phyloP scores from a whole-genome alignment of 129 eudicot species.

The Flaveria brownii region DNA sequence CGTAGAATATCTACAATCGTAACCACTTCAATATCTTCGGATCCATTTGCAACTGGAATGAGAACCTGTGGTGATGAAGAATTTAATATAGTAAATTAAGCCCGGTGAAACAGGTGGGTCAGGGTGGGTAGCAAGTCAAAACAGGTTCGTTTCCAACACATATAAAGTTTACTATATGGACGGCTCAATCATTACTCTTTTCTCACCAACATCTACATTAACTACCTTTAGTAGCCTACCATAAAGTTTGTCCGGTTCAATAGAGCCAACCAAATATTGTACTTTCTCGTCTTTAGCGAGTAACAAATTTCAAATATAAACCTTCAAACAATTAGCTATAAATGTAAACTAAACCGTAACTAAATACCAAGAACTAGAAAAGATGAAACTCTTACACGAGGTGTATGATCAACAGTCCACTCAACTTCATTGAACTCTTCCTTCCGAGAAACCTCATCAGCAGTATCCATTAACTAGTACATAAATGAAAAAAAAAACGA shows the following conservation, averaged over 20 bases:
- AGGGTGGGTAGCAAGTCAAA: not conserved
- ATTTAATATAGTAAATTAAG: not conserved
- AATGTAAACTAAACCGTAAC: too few species aligned
- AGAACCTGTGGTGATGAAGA: slow-evolving; percentile 55
- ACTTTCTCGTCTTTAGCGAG: not conserved
- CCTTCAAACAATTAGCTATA: not conserved
- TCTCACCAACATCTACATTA: slow-evolving; percentile 1
- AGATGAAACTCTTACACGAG: slow-evolving; percentile 55
- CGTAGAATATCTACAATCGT: slow-evolving; percentile 70
- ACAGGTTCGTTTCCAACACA: not conserved
- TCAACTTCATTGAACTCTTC: slow-evolving; percentile 75
- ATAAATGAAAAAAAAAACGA: slow-evolving; percentile 15
- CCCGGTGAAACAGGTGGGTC: not conserved
- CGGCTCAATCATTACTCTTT: not conserved
- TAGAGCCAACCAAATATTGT: not conserved
- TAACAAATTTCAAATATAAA: not conserved
- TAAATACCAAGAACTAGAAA: not conserved
- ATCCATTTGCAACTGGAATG: slow-evolving; percentile 88
- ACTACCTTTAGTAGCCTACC: not conserved
- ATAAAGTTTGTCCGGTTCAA: not conserved
- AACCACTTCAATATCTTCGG: slow-evolving; percentile 77
- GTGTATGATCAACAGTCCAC: slow-evolving; percentile 81
- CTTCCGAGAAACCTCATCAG: slow-evolving; percentile 49
- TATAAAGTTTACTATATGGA: not conserved
- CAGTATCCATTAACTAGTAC: slow-evolving; percentile 54